phyloP scores from a whole-genome alignment of 2,329 filamentous ascomycete species.

The Sporothrix mexicana region DNA sequence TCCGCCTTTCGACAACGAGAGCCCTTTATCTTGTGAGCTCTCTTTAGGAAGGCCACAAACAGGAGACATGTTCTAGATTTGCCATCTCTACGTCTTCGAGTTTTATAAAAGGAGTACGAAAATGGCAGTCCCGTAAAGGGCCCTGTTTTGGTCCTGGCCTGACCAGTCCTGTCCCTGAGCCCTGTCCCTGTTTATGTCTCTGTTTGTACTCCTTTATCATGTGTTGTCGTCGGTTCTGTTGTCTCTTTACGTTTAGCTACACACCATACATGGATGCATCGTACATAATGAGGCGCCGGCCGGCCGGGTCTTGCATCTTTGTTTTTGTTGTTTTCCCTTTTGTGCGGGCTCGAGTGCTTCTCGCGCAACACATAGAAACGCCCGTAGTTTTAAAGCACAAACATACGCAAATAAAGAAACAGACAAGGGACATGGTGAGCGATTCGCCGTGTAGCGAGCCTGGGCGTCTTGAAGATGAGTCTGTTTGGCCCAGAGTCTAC shows the following conservation, averaged over 20 bases:
- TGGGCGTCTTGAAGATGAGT: neutral
- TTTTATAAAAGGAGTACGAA: too few species aligned
- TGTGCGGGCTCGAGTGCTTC: too few species aligned
- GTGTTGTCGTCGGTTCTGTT: neutral
- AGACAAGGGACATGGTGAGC: too few species aligned
- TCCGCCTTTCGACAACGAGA: neutral
- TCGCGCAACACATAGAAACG: neutral
- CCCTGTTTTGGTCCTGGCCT: neutral
- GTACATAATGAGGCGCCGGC: neutral
- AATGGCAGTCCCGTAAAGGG: neutral
- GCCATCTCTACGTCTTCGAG: too few species aligned
- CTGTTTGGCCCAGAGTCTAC: too few species aligned
- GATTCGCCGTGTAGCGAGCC: neutral
- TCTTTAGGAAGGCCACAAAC: neutral
- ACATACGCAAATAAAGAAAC: too few species aligned
- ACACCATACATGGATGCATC: neutral
- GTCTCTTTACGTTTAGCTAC: neutral
- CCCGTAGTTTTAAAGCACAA: neutral
- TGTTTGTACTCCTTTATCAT: neutral
- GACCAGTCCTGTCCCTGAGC: neutral
- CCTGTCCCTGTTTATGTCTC: conserved; percentile 21
- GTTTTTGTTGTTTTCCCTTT: too few species aligned
- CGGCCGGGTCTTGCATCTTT: conserved; percentile 4
- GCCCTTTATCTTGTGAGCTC: neutral
- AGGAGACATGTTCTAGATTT: too few species aligned